Evolutionary conservation across 768 basidiomycete genomes (phyloP).

Genomic region (Tylopilus plumbeoviolaceoides): DNA sequence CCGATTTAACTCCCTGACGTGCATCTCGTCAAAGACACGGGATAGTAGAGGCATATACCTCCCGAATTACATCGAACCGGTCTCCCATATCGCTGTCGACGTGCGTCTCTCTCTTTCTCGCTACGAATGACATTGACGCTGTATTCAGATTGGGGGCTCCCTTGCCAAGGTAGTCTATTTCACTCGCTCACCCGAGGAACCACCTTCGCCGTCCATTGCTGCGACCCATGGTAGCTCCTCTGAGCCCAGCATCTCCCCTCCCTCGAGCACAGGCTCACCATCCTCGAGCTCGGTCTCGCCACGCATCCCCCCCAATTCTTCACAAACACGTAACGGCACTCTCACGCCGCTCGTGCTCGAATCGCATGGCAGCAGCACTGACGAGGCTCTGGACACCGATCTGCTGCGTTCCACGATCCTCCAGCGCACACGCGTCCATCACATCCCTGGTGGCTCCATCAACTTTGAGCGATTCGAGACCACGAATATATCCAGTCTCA

Average conservation of each 20-base stretch:
- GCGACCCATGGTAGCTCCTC: slow-evolving; percentile 58
- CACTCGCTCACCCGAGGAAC: slow-evolving; percentile 86
- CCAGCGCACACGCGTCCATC: slow-evolving; percentile 54
- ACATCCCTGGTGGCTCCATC: slow-evolving; percentile 93
- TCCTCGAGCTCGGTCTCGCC: slow-evolving; percentile 17
- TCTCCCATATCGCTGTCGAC: slow-evolving; percentile 96
- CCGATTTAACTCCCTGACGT: slow-evolving; percentile 12
- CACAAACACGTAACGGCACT: slow-evolving; percentile 57
- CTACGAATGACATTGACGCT: background rate
- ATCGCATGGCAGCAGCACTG: slow-evolving; percentile 31
- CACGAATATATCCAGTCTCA: slow-evolving; percentile 75
- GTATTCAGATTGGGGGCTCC: slow-evolving; percentile 84
- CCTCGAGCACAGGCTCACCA: slow-evolving; percentile 32
- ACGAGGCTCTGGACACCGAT: slow-evolving; percentile 34
- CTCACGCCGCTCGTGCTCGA: slow-evolving; percentile 79
- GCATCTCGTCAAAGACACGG: slow-evolving; percentile 54
- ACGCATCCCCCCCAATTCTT: slow-evolving; percentile 23
- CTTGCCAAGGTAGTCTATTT: slow-evolving; percentile 98
- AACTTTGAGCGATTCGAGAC: slow-evolving; percentile 99
- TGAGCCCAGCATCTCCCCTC: slow-evolving; percentile 41
- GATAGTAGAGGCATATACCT: slow-evolving; percentile 97
- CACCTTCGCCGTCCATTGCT: slow-evolving; percentile 66
- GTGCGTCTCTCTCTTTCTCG: slow-evolving; percentile 47
- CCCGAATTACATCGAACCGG: slow-evolving; percentile 95
- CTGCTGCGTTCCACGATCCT: slow-evolving; percentile 62